A percentile compares a stretch with the other conserved stretches of the same genome.
Evolutionary conservation across 441 rosid genomes (phyloP).

Genomic region (Macaranga tanarius): DNA sequence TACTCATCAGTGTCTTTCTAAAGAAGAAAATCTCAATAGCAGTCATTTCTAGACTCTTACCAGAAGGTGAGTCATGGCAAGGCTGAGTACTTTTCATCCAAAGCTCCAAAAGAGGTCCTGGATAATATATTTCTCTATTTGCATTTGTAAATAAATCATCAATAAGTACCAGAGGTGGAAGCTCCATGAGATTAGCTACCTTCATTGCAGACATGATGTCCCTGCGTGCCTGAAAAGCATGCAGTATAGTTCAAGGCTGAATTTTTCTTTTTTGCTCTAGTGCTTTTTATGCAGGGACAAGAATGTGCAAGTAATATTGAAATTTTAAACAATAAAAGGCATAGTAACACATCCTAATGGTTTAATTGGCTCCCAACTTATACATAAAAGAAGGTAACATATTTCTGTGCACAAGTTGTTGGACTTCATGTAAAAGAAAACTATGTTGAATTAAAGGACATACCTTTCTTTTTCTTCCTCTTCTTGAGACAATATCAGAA

Average conservation of each 20-base stretch:
- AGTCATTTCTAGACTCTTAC: constrained; percentile 37
- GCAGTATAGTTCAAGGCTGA: neutral
- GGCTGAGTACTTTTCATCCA: constrained; percentile 61
- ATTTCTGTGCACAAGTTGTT: neutral
- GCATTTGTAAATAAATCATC: constrained; percentile 33
- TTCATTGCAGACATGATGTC: constrained; percentile 39
- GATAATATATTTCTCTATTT: constrained; percentile 48
- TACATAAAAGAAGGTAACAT: neutral
- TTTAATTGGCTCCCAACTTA: neutral
- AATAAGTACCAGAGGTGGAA: constrained; percentile 59
- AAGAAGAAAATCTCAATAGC: constrained; percentile 21
- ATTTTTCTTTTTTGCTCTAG: neutral
- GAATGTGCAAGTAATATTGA: neutral
- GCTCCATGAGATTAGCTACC: constrained; percentile 55
- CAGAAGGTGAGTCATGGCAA: constrained; percentile 58
- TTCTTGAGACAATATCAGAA: constrained; percentile 53
- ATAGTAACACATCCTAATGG: neutral
- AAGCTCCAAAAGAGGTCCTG: constrained; percentile 59
- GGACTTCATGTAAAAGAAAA: neutral
- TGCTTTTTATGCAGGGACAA: neutral
- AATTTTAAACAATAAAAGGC: neutral
- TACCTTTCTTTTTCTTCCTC: constrained; percentile 68
- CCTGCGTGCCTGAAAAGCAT: constrained; percentile 41
- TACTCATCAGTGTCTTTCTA: constrained; percentile 17
- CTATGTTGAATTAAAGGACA: constrained; percentile 2